phyloP scores from a whole-genome alignment of 1,284 basidiomycete genomes.

The Tilletia walkeri region DNA sequence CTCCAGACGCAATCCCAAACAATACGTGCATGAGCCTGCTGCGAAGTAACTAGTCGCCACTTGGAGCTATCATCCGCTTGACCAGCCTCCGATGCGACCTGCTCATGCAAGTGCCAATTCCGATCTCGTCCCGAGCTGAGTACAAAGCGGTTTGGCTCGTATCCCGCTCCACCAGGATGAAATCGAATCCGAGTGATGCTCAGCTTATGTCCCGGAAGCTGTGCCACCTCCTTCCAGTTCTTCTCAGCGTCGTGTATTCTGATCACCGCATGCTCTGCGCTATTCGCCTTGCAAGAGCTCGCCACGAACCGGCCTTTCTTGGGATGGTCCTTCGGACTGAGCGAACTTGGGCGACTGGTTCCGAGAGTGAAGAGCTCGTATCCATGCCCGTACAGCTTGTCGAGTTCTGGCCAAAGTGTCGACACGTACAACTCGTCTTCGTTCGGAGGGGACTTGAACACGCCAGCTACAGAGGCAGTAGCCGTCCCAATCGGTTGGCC shows the following conservation, averaged over 20 bases:
- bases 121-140: slow-evolving; percentile 87
- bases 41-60: slow-evolving; percentile 55
- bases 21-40: slow-evolving; percentile 86
- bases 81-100: neutral
- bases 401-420: slow-evolving; percentile 93
- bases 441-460: slow-evolving; percentile 57
- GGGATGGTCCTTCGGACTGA: neutral
- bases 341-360: slow-evolving; percentile 24
- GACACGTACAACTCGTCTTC: slow-evolving; percentile 69
- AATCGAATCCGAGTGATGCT: slow-evolving; percentile 89
- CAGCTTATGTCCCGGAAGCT: slow-evolving; percentile 78
- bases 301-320: slow-evolving; percentile 70
- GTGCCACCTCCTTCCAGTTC: slow-evolving; percentile 63
- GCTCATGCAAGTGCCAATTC: slow-evolving; percentile 80
- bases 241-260: slow-evolving; percentile 75
- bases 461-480: slow-evolving; percentile 28
- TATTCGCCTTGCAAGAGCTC: slow-evolving; percentile 84
- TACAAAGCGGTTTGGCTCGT: slow-evolving; percentile 59
- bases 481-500: slow-evolving; percentile 36
- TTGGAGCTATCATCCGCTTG: neutral
- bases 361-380: slow-evolving; percentile 71
- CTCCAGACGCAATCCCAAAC: slow-evolving; percentile 94
- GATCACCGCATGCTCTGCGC: slow-evolving; percentile 81
- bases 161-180: slow-evolving; percentile 64
- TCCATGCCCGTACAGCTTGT: slow-evolving; percentile 96